Conservation (phyloP, 108 stramenopile genomes). For the Phaeodactylum tricornutum region DNA sequence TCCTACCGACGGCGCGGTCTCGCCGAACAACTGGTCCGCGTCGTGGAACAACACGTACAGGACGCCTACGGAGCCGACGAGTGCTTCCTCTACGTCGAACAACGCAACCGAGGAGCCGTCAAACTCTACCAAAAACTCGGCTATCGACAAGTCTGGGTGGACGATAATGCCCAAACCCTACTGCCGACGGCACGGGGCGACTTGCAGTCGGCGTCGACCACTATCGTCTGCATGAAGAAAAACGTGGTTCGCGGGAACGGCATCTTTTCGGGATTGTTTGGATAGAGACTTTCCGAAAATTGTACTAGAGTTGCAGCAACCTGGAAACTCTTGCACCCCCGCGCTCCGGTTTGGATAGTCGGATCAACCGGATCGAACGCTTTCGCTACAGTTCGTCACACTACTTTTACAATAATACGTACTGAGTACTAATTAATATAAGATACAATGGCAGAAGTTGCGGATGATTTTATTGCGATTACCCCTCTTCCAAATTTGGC, state of each 20-base stretch:
- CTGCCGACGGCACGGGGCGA: conserved; percentile 43
- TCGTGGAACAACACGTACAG: conserved; percentile 45
- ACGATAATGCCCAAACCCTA: conserved; percentile 54
- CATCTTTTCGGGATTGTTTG: too few relatives aligned
- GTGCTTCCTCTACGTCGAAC: conserved; percentile 71
- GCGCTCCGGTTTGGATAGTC: too few relatives aligned
- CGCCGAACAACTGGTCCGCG: conserved; percentile 55
- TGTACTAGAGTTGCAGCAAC: too few relatives aligned
- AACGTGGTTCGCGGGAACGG: conserved; percentile 7
- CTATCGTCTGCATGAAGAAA: conserved; percentile 74
- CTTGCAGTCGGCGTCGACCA: conserved; percentile 34
- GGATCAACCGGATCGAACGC: too few relatives aligned
- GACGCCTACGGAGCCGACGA: conserved; percentile 62
- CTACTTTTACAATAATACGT: too few relatives aligned
- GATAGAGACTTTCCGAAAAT: too few relatives aligned
- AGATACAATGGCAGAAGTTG: too few relatives aligned
- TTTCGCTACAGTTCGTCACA: too few relatives aligned
- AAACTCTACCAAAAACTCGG: conserved; percentile 71
- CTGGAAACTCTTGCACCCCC: too few relatives aligned
- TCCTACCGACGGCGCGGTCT: conserved; percentile 54
- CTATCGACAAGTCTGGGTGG: conserved; percentile 54
- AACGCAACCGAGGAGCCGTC: conserved; percentile 53
- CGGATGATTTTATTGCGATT: neutral
- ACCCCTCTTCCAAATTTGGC: neutral
- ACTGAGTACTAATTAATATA: too few relatives aligned